These are phyloP conservation scores for Trichosporon asahii DNA, from an alignment of 1,284 basidiomycete species.

Conservation along the genomic window DNA sequence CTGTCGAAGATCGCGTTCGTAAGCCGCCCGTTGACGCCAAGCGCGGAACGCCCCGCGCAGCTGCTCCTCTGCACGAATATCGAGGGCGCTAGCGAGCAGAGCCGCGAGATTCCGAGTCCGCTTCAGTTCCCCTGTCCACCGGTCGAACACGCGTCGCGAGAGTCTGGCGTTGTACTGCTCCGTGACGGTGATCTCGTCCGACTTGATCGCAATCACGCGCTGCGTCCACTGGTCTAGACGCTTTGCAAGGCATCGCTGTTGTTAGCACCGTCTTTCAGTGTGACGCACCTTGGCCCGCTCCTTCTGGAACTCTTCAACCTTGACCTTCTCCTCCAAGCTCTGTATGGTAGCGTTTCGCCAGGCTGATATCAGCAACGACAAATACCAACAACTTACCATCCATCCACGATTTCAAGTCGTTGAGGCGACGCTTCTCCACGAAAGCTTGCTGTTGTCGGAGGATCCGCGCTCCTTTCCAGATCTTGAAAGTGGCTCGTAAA, in stretches of 20 bases:
- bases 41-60: constrained; percentile 27
- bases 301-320: constrained; percentile 21
- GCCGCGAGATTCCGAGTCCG: constrained; percentile 22
- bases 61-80: constrained; percentile 33
- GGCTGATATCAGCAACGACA: constrained; percentile 8
- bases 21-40: constrained; percentile 25
- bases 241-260: constrained; percentile 20
- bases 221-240: constrained; percentile 35
- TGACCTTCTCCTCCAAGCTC: constrained; percentile 17
- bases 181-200: constrained; percentile 37
- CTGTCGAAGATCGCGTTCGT: constrained; percentile 20
- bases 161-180: constrained; percentile 28
- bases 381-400: background rate
- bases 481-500: constrained; percentile 29
- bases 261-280: background rate
- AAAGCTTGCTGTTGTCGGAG: constrained; percentile 24
- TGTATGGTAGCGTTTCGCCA: constrained; percentile 21
- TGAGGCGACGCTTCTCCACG: constrained; percentile 19
- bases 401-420: background rate
- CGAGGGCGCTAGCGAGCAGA: constrained; percentile 30
- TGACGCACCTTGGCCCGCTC: constrained; percentile 25
- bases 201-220: constrained; percentile 43
- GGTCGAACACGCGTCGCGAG: constrained; percentile 22
- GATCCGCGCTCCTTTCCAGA: constrained; percentile 29
- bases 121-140: constrained; percentile 21